Evolutionary conservation across 768 basidiomycete genomes (phyloP).

Genomic region (Boletus rubescentipes): DNA sequence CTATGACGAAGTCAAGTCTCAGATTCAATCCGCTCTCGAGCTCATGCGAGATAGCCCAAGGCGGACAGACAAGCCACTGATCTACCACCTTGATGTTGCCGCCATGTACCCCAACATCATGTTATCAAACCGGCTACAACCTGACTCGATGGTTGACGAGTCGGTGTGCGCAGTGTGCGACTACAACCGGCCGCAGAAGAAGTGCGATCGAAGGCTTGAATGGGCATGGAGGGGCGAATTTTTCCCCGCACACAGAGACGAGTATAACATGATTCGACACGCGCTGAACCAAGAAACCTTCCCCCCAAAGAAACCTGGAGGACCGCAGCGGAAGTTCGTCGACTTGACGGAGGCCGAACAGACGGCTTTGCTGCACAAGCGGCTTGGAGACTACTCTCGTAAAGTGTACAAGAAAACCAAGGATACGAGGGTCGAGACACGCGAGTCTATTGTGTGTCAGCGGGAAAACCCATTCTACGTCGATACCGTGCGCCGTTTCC

Average conservation of each 20-base stretch:
- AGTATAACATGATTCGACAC: slow-evolving; percentile 98
- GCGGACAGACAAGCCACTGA: slow-evolving; percentile 88
- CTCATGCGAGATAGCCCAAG: slow-evolving; percentile 88
- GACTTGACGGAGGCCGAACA: slow-evolving; percentile 87
- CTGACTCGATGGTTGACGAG: slow-evolving; percentile 97
- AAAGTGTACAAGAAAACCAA: slow-evolving; percentile 99
- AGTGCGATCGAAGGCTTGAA: slow-evolving; percentile 87
- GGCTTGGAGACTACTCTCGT: slow-evolving; percentile 96
- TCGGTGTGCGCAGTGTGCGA: slow-evolving; percentile 97
- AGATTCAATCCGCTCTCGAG: slow-evolving; percentile 79
- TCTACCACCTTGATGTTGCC: slow-evolving; percentile 98
- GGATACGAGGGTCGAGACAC: slow-evolving; percentile 92
- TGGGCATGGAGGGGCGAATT: slow-evolving; percentile 99
- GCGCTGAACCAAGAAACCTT: slow-evolving; percentile 94
- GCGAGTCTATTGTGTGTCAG: slow-evolving; percentile 95
- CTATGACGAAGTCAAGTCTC: slow-evolving; percentile 86
- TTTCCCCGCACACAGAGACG: slow-evolving; percentile 95
- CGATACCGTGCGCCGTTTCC: slow-evolving; percentile 94
- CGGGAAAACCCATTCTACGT: slow-evolving; percentile 99
- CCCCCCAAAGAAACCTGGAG: slow-evolving; percentile 74
- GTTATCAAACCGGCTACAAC: slow-evolving; percentile 98
- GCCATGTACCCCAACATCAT: slow-evolving; percentile 99
- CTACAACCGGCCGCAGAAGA: slow-evolving; percentile 94
- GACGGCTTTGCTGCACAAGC: slow-evolving; percentile 90
- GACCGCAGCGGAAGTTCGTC: slow-evolving; percentile 73